Evolutionary conservation across 2,329 filamentous ascomycete genomes (phyloP).

Genomic region (Penicillium sp.): DNA sequence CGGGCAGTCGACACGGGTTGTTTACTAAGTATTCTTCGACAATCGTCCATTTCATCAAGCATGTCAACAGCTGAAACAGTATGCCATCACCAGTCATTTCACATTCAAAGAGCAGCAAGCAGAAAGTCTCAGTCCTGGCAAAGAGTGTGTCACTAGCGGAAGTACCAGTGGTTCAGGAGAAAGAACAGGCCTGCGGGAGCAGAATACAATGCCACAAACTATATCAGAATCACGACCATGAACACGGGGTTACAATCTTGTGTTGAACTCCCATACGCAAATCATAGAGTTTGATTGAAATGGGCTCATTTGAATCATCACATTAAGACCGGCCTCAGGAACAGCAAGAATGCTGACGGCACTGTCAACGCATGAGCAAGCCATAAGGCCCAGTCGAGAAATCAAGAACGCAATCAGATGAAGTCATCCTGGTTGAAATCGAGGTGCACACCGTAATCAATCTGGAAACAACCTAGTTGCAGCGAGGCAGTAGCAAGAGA

Average conservation of each 20-base stretch:
- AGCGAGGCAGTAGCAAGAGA: slow-evolving; percentile 12
- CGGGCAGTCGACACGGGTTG: slow-evolving; percentile 24
- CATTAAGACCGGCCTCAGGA: slow-evolving; percentile 44
- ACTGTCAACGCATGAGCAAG: slow-evolving; percentile 22
- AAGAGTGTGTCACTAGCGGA: too few relatives aligned
- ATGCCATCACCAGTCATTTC: slow-evolving; percentile 8
- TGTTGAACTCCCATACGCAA: neutral
- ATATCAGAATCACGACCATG: too few relatives aligned
- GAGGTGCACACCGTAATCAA: slow-evolving; percentile 13
- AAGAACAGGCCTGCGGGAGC: too few relatives aligned
- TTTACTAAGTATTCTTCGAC: slow-evolving; percentile 34
- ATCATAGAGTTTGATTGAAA: slow-evolving; percentile 7
- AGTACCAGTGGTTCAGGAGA: too few relatives aligned
- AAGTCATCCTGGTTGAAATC: slow-evolving; percentile 32
- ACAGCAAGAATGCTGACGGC: slow-evolving; percentile 34
- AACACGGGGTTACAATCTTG: neutral
- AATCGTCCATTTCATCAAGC: too few relatives aligned
- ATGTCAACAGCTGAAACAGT: slow-evolving; percentile 1
- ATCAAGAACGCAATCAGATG: slow-evolving; percentile 24
- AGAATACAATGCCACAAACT: too few relatives aligned
- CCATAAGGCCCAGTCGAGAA: slow-evolving; percentile 12
- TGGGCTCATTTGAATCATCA: slow-evolving; percentile 35
- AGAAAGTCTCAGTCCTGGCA: neutral
- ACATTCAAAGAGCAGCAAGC: slow-evolving; percentile 7
- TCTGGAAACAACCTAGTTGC: slow-evolving; percentile 27